Percentiles rank a stretch among this genome's conserved stretches.
phyloP scores from a whole-genome alignment of 345 rosid species.

The Eutrema japonicum region DNA sequence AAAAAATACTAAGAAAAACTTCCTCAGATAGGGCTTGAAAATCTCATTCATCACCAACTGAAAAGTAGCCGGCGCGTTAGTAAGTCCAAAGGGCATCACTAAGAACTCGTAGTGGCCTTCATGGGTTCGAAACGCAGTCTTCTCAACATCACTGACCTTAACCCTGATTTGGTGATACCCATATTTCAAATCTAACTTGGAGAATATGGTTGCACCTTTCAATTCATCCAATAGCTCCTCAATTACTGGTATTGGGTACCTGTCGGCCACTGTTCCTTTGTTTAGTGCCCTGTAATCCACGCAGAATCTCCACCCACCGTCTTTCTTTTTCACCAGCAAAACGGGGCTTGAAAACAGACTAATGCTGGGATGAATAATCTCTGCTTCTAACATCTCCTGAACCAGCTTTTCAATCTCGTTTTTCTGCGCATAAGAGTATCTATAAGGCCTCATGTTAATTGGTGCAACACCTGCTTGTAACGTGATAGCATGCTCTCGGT shows the following conservation, averaged over 20 bases:
- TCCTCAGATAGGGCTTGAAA: accelerated
- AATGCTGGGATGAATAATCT: not conserved
- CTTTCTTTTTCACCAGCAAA: not conserved
- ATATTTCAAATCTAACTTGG: not conserved
- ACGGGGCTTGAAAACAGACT: not conserved
- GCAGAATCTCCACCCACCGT: not conserved
- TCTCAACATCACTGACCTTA: not conserved
- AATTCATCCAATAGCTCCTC: not conserved
- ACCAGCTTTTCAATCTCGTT: no score
- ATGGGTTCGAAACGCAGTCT: not conserved
- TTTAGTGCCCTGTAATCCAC: not conserved
- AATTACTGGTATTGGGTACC: not conserved
- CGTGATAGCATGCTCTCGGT: no score
- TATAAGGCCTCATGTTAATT: no score
- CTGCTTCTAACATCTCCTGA: no score
- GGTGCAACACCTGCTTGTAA: no score
- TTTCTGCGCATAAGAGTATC: no score
- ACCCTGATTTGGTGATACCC: not conserved
- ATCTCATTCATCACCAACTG: not conserved
- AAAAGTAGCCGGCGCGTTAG: not conserved
- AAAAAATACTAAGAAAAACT: not conserved
- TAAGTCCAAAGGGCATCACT: not conserved
- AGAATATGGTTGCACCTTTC: not conserved
- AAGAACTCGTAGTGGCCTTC: not conserved
- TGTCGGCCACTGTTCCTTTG: not conserved